Evolutionary conservation across 352 stramenopile genomes (phyloP).

Genomic region (Albugo laibachii): DNA sequence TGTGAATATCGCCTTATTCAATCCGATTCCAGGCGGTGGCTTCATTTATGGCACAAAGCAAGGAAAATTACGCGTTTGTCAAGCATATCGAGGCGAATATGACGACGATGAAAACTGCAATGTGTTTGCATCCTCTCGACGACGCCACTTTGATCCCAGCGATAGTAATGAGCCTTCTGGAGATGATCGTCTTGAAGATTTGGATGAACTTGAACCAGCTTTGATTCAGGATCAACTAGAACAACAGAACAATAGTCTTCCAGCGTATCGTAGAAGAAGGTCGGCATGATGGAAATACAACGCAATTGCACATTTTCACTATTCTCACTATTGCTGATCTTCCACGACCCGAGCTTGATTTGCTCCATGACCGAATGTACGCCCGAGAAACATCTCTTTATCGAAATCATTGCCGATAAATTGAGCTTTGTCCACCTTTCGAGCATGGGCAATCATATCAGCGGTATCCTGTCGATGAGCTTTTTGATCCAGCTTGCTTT

Average conservation of each 20-base stretch:
- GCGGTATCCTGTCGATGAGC: slow-evolving; percentile 49
- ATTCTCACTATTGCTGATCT: no score
- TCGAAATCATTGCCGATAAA: slow-evolving; percentile 73
- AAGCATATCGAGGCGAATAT: slow-evolving; percentile 48
- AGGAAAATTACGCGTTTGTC: slow-evolving; percentile 83
- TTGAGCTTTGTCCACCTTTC: slow-evolving; percentile 75
- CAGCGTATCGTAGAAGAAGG: no score
- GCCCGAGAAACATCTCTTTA: slow-evolving; percentile 56
- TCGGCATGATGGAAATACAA: no score
- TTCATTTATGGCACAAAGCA: slow-evolving; percentile 98
- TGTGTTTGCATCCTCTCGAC: slow-evolving; percentile 29
- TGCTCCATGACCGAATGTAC: slow-evolving; percentile 55
- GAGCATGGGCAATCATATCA: slow-evolving; percentile 61
- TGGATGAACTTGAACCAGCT: no score
- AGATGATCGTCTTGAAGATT: no score
- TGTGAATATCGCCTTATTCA: slow-evolving; percentile 97
- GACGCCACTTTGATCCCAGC: slow-evolving; percentile 32
- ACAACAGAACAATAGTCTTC: no score
- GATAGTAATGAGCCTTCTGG: no score
- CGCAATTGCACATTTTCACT: no score
- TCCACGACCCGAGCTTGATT: slow-evolving; percentile 25
- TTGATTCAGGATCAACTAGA: no score
- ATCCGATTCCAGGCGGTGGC: slow-evolving; percentile 88
- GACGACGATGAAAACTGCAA: slow-evolving; percentile 70
- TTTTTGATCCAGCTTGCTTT: slow-evolving; percentile 26